phyloP scores from a whole-genome alignment of 129 eudicot species.

The Lactuca saligna region DNA sequence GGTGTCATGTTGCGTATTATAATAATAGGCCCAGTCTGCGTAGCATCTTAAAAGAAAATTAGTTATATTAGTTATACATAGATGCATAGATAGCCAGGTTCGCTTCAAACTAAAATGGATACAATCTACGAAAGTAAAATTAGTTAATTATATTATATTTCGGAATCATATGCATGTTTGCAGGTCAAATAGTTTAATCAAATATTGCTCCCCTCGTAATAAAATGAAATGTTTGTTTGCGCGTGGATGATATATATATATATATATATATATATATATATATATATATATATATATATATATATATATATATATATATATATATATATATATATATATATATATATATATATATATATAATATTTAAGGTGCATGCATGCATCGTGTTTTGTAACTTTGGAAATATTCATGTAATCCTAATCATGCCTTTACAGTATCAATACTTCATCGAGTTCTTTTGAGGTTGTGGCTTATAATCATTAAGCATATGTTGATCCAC shows the following conservation, averaged over 20 bases:
- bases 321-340: not conserved
- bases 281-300: no score
- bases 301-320: not conserved
- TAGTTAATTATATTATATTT: not conserved
- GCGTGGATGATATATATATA: not conserved
- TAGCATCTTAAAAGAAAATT: no score
- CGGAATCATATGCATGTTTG: slow-evolving; percentile 3
- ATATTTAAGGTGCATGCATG: no score
- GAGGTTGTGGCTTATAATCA: no score
- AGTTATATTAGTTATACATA: no score
- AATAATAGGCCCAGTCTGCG: not conserved
- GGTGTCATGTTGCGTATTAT: slow-evolving; percentile 20
- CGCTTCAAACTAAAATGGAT: not conserved
- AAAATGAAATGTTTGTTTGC: slow-evolving; percentile 19
- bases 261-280: no score
- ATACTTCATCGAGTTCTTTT: no score
- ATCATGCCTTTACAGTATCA: no score
- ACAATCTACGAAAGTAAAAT: not conserved
- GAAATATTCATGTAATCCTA: no score
- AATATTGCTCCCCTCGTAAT: slow-evolving; percentile 3
- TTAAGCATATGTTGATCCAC: no score
- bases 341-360: no score
- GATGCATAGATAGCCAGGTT: not conserved
- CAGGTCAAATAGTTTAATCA: slow-evolving; percentile 18
- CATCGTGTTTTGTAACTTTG: no score